These are phyloP conservation scores for Parasitella parasitica DNA, from an alignment of 371 early-diverging fungal species.

Conservation along the genomic window DNA sequence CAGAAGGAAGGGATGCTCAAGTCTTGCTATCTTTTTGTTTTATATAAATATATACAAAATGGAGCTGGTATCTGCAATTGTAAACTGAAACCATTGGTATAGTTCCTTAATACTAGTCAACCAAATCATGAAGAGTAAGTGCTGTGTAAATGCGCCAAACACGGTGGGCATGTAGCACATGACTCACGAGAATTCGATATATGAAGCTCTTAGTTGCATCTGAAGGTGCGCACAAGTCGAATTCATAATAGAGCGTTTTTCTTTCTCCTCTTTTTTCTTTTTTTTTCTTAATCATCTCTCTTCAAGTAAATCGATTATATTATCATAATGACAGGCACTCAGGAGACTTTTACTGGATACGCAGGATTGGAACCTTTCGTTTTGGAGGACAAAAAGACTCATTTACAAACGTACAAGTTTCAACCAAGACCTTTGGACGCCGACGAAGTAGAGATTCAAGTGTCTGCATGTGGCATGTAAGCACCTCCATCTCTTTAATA, in stretches of 20 bases:
- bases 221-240: too few relatives aligned
- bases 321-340: background rate
- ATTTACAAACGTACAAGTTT: conserved; percentile 42
- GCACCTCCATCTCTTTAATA: too few relatives aligned
- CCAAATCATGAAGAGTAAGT: background rate
- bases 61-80: background rate
- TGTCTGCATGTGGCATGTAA: conserved; percentile 62
- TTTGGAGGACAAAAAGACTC: conserved; percentile 17
- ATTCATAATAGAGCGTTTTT: too few relatives aligned
- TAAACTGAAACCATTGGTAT: background rate
- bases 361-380: conserved; percentile 38
- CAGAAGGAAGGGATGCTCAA: background rate
- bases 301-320: too few relatives aligned
- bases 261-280: background rate
- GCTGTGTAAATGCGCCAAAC: too few relatives aligned
- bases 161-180: too few relatives aligned
- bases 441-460: conserved; percentile 62
- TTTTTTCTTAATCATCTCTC: background rate
- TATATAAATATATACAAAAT: background rate
- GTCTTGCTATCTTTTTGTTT: background rate
- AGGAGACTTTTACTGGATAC: conserved; percentile 34
- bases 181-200: too few relatives aligned
- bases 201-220: too few relatives aligned
- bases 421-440: conserved; percentile 37
- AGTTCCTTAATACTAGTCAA: too few relatives aligned